Percentiles rank a stretch among this genome's conserved stretches.
Conservation (phyloP, 129 eudicot species). For the Saposhnikovia divaricata region DNA sequence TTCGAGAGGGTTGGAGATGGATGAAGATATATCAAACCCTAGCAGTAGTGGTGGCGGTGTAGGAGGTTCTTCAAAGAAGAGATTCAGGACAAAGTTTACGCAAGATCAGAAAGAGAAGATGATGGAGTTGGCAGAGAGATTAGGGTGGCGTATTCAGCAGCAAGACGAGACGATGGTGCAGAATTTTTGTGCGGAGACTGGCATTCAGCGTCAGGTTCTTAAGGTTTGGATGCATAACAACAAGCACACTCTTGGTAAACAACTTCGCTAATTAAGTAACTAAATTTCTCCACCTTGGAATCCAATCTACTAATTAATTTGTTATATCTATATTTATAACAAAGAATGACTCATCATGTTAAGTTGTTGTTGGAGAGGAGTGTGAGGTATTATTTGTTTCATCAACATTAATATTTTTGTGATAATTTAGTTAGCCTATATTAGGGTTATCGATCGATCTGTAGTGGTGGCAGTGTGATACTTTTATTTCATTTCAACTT, state of each 20-base stretch:
- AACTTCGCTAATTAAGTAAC: slow-evolving; percentile 10
- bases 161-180: slow-evolving; percentile 56
- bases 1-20: slow-evolving; percentile 36
- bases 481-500: neutral
- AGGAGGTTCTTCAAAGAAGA: slow-evolving; percentile 30
- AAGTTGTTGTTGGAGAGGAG: neutral
- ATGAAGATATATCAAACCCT: slow-evolving; percentile 64
- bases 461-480: neutral
- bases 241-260: slow-evolving; percentile 80
- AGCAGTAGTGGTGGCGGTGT: slow-evolving; percentile 47
- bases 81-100: slow-evolving; percentile 69
- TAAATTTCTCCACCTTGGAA: neutral
- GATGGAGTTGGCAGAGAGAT: slow-evolving; percentile 57
- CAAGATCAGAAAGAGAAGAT: slow-evolving; percentile 68
- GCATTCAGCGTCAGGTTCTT: slow-evolving; percentile 64
- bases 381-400: neutral
- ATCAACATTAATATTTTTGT: neutral
- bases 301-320: neutral
- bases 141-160: slow-evolving; percentile 71
- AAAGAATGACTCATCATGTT: neutral
- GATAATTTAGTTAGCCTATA: neutral
- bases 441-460: neutral
- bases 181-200: slow-evolving; percentile 53
- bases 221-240: slow-evolving; percentile 96
- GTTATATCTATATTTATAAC: neutral